These are phyloP conservation scores for Apophysomyces elegans DNA, from an alignment of 371 early-diverging fungal species.

Conservation along the genomic window DNA sequence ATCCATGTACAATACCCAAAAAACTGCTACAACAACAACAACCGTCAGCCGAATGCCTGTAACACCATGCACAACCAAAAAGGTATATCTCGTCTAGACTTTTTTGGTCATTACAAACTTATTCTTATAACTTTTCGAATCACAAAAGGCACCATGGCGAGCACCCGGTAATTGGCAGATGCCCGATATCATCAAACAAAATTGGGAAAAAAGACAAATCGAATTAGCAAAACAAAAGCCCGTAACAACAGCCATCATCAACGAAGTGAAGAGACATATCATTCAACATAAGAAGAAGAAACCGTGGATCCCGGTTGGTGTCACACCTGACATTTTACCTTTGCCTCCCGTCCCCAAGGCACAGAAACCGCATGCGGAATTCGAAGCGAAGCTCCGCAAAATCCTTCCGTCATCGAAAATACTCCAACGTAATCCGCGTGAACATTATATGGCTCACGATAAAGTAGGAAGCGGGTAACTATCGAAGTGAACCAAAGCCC, in stretches of 20 bases:
- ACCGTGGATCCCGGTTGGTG: slow-evolving; percentile 51
- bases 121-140: background rate
- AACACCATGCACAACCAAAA: background rate
- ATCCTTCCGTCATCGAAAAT: slow-evolving; percentile 47
- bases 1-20: background rate
- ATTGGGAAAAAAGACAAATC: slow-evolving; percentile 34
- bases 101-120: background rate
- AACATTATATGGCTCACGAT: slow-evolving; percentile 38
- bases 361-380: slow-evolving; percentile 43
- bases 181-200: slow-evolving; percentile 55
- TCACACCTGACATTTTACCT: slow-evolving; percentile 41
- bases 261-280: slow-evolving; percentile 21
- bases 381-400: slow-evolving; percentile 53
- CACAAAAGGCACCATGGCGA: slow-evolving; percentile 45
- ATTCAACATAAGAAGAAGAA: slow-evolving; percentile 13
- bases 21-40: background rate
- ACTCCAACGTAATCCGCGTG: slow-evolving; percentile 45
- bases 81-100: background rate
- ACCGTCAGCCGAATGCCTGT: background rate
- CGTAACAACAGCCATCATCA: slow-evolving; percentile 17
- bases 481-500: too few relatives aligned
- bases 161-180: slow-evolving; percentile 52
- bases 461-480: slow-evolving; percentile 57
- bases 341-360: slow-evolving; percentile 40
- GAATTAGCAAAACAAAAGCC: slow-evolving; percentile 18